phyloP scores from a whole-genome alignment of 2,329 filamentous ascomycete species.

The Scopulariopsis brevicaulis region DNA sequence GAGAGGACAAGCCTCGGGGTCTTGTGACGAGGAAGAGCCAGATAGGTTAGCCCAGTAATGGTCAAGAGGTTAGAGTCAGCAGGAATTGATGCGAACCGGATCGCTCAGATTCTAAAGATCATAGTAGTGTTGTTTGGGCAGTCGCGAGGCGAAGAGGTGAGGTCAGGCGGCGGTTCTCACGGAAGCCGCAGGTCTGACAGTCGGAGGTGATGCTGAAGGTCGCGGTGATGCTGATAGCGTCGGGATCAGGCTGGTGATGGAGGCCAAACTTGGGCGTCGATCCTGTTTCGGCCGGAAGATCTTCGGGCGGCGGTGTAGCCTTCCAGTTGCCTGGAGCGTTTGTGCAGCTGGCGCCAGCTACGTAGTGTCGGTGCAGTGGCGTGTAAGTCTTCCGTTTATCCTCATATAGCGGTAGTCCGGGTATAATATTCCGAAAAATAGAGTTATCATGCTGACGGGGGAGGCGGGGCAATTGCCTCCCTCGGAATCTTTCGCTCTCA shows the following conservation, averaged over 20 bases:
- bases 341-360: background rate
- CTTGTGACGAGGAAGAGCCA: background rate
- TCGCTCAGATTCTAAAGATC: conserved; percentile 1
- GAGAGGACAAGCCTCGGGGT: conserved; percentile 1
- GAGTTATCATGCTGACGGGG: background rate
- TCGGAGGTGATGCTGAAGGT: background rate
- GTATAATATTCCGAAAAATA: background rate
- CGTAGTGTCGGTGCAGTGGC: background rate
- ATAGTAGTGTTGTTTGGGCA: background rate
- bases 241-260: too few species aligned
- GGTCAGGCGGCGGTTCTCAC: background rate
- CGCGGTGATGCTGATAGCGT: too few species aligned
- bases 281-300: too few species aligned
- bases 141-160: background rate
- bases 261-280: too few species aligned
- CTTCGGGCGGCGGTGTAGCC: too few species aligned
- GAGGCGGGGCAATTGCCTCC: background rate
- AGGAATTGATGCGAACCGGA: conserved; percentile 6
- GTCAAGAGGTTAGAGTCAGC: background rate
- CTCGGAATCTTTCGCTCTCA: background rate
- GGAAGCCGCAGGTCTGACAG: background rate
- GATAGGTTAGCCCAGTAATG: conserved; percentile 4
- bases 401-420: background rate
- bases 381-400: background rate
- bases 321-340: too few species aligned